Percentiles rank a stretch among this genome's conserved stretches.
Conservation (phyloP, 2,329 filamentous ascomycete genomes). For the Apiospora phragmitis region DNA sequence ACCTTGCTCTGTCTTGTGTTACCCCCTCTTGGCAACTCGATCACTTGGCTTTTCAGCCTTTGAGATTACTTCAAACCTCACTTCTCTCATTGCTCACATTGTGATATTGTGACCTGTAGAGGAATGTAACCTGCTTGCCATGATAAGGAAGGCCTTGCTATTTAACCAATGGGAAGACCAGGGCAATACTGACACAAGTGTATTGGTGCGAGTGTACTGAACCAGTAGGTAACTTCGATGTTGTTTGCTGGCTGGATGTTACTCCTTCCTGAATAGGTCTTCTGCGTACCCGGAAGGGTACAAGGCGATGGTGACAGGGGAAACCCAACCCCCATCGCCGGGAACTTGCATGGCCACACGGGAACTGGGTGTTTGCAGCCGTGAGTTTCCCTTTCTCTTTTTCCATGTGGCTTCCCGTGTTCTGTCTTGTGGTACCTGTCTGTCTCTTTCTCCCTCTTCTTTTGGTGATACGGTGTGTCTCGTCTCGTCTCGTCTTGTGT, state of each 20-base stretch:
- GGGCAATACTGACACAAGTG: background rate
- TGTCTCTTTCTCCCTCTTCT: background rate
- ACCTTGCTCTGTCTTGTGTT: background rate
- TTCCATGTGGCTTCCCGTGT: constrained; percentile 3
- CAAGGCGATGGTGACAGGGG: background rate
- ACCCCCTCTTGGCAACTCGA: background rate
- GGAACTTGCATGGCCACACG: background rate
- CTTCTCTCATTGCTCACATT: background rate
- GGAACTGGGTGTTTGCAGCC: background rate
- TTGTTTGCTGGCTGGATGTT: background rate
- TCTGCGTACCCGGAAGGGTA: background rate
- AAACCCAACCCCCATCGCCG: background rate
- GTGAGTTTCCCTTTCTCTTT: background rate
- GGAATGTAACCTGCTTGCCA: background rate
- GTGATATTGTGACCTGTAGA: background rate
- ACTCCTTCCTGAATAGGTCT: background rate
- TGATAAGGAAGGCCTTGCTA: background rate
- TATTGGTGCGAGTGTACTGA: background rate
- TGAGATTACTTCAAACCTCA: background rate
- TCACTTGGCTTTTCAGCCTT: constrained; percentile 4
- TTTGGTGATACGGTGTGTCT: background rate
- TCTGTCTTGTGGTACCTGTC: background rate
- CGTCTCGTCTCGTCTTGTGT: background rate
- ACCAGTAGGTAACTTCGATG: background rate
- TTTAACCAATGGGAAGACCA: too few relatives aligned